phyloP scores from a whole-genome alignment of 2,329 filamentous ascomycete species.

The Aspergillus transmontanensis region DNA sequence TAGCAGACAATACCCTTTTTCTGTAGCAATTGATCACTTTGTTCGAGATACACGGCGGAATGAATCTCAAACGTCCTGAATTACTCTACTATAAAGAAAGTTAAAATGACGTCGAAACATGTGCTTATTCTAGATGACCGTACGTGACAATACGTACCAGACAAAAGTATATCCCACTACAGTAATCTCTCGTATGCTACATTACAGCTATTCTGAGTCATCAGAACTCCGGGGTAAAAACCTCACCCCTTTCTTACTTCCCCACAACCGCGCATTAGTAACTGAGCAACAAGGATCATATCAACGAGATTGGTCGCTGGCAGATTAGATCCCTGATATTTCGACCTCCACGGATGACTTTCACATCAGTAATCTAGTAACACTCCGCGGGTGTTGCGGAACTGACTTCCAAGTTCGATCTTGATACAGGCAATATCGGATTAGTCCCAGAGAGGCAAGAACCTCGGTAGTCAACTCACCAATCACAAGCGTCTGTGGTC shows the following conservation, averaged over 20 bases:
- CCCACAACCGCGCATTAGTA: neutral
- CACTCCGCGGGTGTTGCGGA: neutral
- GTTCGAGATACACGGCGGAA: neutral
- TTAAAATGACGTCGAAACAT: constrained; percentile 1
- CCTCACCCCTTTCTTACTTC: neutral
- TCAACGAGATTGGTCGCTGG: neutral
- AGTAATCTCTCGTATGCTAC: neutral
- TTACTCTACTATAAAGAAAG: neutral
- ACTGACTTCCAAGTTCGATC: neutral
- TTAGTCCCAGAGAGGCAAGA: constrained; percentile 7
- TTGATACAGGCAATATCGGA: neutral
- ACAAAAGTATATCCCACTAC: neutral
- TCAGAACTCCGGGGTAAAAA: neutral
- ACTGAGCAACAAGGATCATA: neutral
- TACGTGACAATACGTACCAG: constrained; percentile 19
- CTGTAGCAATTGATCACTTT: neutral
- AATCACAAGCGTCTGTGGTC: constrained; percentile 12
- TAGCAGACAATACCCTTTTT: neutral
- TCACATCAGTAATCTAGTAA: neutral
- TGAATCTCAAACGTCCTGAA: neutral
- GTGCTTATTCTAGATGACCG: constrained; percentile 3
- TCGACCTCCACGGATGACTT: neutral
- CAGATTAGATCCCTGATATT: neutral
- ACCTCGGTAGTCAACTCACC: constrained; percentile 12
- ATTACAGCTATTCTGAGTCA: neutral